Evolutionary conservation across 768 basidiomycete genomes (phyloP), one percentile per base, ranked within the genome.

Genomic region (Lyophyllum shimeji): DNA sequence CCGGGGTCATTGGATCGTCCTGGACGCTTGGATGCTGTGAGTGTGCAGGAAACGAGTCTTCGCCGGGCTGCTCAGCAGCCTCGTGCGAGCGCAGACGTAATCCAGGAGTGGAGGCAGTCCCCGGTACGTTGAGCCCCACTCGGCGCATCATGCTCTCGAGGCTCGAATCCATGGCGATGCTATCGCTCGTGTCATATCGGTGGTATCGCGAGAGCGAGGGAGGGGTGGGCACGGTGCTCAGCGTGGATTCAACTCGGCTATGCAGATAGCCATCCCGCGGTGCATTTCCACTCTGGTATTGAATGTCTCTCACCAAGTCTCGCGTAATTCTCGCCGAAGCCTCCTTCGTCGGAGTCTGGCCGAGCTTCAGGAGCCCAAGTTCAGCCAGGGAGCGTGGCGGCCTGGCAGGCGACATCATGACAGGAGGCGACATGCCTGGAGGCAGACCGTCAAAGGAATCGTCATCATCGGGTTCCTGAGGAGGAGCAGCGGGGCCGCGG

Each of bases 191-290:
- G 29, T 82, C 69, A 40, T 71, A 70, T 7, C 75, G 74, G n/a
- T 69, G 74, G 62, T 90, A 90, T n/a, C 82, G 76, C 13, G 86
- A 83, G 13, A 91, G 73, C 0, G 88, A 89, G 24, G 89, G 89
- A 6, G 87, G 86, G 1, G 85, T 83, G 1, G 85, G 80, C 51
- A 88, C 78, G 13, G 84, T 83, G 69, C 85, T 87, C 78, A 84
- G 78, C 54, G 82, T 89, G 21, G 86, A 84, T 60, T 84, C 86
- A 27, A 67, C 70, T n/a, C 65, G 62, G 31, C 71, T 67, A 52
- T 65, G 44, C n/a, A 64, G 46, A 50, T 69, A 65, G 15, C 65
- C 67, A 52, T 67, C 64, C n/a, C 69, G 60, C 18, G 61, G 54
- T 37, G 66, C 64, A 12, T 61, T 65, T 1, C 65, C 69, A 60